Percentiles rank a stretch among this genome's conserved stretches.
Evolutionary conservation across 768 basidiomycete genomes (phyloP).

Genomic region (Tulasnella sp.): DNA sequence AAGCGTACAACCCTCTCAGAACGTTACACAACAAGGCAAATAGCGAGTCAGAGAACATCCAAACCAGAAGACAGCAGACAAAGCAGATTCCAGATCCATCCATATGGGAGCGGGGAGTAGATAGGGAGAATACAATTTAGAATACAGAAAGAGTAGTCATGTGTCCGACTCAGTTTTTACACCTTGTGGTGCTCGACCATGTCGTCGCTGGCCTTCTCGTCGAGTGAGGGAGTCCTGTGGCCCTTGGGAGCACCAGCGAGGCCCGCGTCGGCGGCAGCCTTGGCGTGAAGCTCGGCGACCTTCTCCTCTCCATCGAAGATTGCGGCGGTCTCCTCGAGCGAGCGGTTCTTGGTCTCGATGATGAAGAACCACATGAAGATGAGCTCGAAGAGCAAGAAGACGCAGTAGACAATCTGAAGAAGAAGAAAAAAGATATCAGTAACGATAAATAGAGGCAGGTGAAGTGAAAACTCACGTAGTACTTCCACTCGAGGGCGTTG

Average conservation of each 20-base stretch:
- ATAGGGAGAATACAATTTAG: no score
- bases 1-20: no score
- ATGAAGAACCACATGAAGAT: constrained; percentile 52
- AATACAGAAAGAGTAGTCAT: no score
- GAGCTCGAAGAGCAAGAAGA: constrained; percentile 57
- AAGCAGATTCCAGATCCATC: no score
- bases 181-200: constrained; percentile 10
- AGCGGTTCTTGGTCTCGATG: constrained; percentile 35
- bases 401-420: constrained; percentile 65
- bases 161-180: no score
- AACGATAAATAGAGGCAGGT: neutral
- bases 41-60: no score
- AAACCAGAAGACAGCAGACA: no score
- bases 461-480: constrained; percentile 41
- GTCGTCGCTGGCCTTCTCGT: constrained; percentile 6
- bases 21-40: no score
- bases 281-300: constrained; percentile 22
- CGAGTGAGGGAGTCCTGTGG: constrained; percentile 8
- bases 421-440: constrained; percentile 24
- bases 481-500: constrained; percentile 56
- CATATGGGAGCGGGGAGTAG: no score
- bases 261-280: constrained; percentile 2
- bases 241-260: neutral
- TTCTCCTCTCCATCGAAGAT: constrained; percentile 65
- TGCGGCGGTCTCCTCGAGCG: constrained; percentile 73